Base-by-base conservation (phyloP, 495 filamentous ascomycete species). In the Tirmania nivea region DNA sequence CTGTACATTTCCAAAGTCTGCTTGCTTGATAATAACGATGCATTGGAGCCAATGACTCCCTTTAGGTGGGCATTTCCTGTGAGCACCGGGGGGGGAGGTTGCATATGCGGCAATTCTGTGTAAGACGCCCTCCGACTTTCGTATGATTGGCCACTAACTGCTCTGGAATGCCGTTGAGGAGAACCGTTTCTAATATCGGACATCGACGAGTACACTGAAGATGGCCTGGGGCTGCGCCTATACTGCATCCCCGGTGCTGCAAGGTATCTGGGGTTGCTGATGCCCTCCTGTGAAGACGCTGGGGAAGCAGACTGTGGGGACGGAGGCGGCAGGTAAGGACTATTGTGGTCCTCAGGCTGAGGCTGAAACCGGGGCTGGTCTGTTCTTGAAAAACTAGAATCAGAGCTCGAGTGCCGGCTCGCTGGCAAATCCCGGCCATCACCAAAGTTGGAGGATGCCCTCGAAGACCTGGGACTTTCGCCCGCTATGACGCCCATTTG, bases 1-100 rank as follows among this genome's bases (percentile, higher is more conserved):
- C 92, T 74, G 63, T 99, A 99, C 89, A 95, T 94, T 55, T 96
- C 88, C 54, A 99, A 73, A 1, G 90, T 96, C 63, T 94, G 81
- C 61, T 83, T 80, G 35, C 84, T 80, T 63, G 86, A 88, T 25
- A 99, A 73, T 10, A 96, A 71, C 2, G 86, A 92, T 16, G 88
- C 88, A 64, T 90, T 88, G 57, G 75, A 80, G 17, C 90, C 90
- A 14, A 96, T 80, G n/a, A 74, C 75, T 48, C 74, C 75, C 52
- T 79, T 78, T 20, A 99, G 70, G 51, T 81, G 72, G 2, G 80
- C 74, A 59, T 94, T 90, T 63, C 92, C 83, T 0, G 81, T 77
- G 1, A 79, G 79, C 10, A 86, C 83, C 5, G 81, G 78, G 21
- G 83, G 84, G 64, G 94, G 85, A 14, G 84, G 83, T 62, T 97